These are phyloP conservation scores for Chaetomium fimeti DNA, from an alignment of 495 filamentous ascomycete species.

Conservation along the genomic window DNA sequence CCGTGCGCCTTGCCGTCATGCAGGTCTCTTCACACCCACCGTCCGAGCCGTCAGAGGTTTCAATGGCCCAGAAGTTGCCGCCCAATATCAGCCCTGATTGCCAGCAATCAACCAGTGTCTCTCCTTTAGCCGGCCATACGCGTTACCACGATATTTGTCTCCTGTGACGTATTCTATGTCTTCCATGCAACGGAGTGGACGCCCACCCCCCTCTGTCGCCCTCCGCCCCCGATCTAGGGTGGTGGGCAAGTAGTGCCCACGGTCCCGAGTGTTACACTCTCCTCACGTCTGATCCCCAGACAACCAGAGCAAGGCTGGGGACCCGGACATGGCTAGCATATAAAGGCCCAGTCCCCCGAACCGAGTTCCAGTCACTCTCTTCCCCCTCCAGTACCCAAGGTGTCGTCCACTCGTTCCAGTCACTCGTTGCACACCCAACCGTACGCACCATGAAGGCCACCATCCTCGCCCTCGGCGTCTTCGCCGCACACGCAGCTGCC, in stretches of 20 bases:
- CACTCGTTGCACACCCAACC: slow-evolving; percentile 23
- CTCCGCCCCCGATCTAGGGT: background rate
- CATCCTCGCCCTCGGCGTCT: slow-evolving; percentile 30
- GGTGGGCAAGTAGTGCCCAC: background rate
- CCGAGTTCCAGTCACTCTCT: slow-evolving; percentile 5
- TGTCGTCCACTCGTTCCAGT: slow-evolving; percentile 33
- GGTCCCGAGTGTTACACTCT: slow-evolving; percentile 6
- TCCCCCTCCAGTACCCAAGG: slow-evolving; percentile 26
- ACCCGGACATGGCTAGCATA: background rate
- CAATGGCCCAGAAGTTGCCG: background rate
- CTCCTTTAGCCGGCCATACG: slow-evolving; percentile 26
- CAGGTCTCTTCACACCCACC: slow-evolving; percentile 9
- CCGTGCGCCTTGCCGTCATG: slow-evolving; percentile 16
- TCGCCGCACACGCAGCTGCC: slow-evolving; percentile 33
- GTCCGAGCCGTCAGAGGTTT: background rate
- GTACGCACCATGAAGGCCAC: slow-evolving; percentile 31
- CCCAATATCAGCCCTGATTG: slow-evolving; percentile 28
- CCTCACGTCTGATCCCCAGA: background rate
- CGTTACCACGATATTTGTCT: background rate
- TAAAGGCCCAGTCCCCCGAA: slow-evolving; percentile 11
- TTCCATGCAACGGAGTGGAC: background rate
- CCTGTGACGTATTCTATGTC: background rate
- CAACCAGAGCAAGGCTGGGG: background rate
- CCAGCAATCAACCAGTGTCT: background rate
- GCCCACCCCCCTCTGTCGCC: background rate